Evolutionary conservation across 192 early-diverging fungal genomes (phyloP).

Genomic region (Coemansia sp.): DNA sequence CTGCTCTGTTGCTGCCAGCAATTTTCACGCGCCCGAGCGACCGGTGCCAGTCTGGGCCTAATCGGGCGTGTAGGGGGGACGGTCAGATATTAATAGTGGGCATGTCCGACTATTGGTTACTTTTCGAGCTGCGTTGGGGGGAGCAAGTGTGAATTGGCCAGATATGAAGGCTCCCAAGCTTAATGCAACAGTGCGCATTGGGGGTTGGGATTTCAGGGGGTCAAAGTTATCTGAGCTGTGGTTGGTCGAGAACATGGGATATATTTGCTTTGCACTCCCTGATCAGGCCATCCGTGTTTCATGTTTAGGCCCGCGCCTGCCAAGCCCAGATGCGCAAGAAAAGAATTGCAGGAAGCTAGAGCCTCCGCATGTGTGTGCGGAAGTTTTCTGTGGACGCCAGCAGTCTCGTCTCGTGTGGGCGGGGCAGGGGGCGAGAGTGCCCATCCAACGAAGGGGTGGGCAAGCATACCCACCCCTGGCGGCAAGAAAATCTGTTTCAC

Average conservation of each 20-base stretch:
- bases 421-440: neutral
- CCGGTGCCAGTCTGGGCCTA: neutral
- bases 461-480: neutral
- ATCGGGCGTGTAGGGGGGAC: neutral
- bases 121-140: neutral
- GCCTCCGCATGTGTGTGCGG: neutral
- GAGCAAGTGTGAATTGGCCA: no score
- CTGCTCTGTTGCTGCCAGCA: no score
- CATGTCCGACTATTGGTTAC: neutral
- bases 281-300: constrained; percentile 1
- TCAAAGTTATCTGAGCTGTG: neutral
- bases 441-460: neutral
- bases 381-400: neutral
- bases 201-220: constrained; percentile 4
- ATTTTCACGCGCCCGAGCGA: neutral
- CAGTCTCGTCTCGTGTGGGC: neutral
- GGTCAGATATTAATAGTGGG: neutral
- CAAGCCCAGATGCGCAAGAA: neutral
- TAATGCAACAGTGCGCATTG: neutral
- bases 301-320: neutral
- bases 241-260: neutral
- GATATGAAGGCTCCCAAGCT: neutral
- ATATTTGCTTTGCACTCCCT: neutral
- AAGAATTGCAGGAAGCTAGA: neutral
- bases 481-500: neutral